Conservation (phyloP, 257 asterid genomes). For the Apocynum venetum region DNA sequence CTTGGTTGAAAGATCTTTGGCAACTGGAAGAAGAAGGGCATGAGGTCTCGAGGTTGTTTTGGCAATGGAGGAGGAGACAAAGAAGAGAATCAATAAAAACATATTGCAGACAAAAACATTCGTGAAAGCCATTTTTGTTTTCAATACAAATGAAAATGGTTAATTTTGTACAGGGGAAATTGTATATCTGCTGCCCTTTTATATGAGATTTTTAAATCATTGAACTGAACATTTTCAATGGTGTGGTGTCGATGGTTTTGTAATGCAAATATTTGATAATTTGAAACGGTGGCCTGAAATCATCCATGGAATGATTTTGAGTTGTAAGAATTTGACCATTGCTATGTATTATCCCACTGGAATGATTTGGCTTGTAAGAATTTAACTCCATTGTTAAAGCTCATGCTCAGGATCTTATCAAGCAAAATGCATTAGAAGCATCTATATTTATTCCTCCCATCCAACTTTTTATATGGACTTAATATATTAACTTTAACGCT, state of each 20-base stretch:
- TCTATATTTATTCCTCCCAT: too few relatives aligned
- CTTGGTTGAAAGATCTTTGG: conserved; percentile 4
- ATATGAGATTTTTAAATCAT: not conserved
- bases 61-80: not conserved
- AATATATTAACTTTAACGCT: too few relatives aligned
- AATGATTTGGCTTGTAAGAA: too few relatives aligned
- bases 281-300: not conserved
- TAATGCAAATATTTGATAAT: not conserved
- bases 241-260: not conserved
- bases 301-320: not conserved
- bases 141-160: too few relatives aligned
- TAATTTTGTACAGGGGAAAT: not conserved
- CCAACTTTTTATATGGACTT: too few relatives aligned
- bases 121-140: not conserved
- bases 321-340: not conserved
- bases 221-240: too few relatives aligned
- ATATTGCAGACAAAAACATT: not conserved
- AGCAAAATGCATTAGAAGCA: too few relatives aligned
- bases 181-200: not conserved
- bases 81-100: not conserved
- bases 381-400: too few relatives aligned
- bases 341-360: not conserved
- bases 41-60: not conserved
- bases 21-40: conserved; percentile 8
- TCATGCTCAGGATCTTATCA: not conserved